phyloP scores from a whole-genome alignment of 1,284 basidiomycete species.

The Bjerkandera adusta region DNA sequence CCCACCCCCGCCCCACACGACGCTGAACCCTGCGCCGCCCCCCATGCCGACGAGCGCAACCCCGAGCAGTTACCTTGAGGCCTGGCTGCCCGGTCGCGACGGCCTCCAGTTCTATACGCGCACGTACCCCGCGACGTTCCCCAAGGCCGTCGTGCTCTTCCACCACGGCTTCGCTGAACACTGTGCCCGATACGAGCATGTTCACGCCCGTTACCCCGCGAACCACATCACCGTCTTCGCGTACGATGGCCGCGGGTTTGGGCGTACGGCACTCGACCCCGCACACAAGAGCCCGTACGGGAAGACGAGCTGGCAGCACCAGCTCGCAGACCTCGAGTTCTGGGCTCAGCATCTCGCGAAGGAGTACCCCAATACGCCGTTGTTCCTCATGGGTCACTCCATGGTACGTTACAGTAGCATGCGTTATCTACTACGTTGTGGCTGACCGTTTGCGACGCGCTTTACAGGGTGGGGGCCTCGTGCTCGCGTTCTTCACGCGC shows the following conservation, averaged over 20 bases:
- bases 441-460: not conserved
- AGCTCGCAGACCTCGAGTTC: slow-evolving; percentile 70
- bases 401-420: slow-evolving; percentile 72
- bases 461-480: slow-evolving; percentile 66
- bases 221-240: slow-evolving; percentile 68
- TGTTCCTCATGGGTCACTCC: slow-evolving; percentile 81
- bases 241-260: slow-evolving; percentile 87
- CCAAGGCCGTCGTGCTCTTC: slow-evolving; percentile 73
- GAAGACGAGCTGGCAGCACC: slow-evolving; percentile 68
- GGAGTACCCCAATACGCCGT: slow-evolving; percentile 45
- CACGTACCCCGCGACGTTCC: slow-evolving; percentile 35
- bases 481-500: slow-evolving; percentile 58
- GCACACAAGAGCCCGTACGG: slow-evolving; percentile 52
- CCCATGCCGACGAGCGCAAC: too few species aligned
- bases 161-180: slow-evolving; percentile 87
- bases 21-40: too few species aligned
- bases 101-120: slow-evolving; percentile 44
- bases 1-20: too few species aligned
- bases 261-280: slow-evolving; percentile 67
- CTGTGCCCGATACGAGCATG: slow-evolving; percentile 70
- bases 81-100: slow-evolving; percentile 39
- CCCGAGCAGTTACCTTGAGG: slow-evolving; percentile 19
- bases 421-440: not conserved
- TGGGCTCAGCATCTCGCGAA: slow-evolving; percentile 54
- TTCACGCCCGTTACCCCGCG: slow-evolving; percentile 59